A percentile compares a stretch with the other conserved stretches of the same genome.
Evolutionary conservation across 2,329 filamentous ascomycete genomes (phyloP).

Genomic region (Phaeosphaeria sp.): DNA sequence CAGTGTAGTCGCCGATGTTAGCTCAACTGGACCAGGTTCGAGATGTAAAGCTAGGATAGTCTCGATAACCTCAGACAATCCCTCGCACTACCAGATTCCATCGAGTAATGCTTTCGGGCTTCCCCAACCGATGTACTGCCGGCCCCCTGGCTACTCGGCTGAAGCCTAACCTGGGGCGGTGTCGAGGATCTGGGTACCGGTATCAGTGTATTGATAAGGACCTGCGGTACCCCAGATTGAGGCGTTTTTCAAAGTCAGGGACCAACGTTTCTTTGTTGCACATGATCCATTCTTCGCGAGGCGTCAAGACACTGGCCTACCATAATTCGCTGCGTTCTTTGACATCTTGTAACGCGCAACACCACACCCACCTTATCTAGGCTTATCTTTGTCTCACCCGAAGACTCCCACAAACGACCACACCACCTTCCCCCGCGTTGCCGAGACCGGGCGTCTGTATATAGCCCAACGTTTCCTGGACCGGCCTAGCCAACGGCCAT

Average conservation of each 20-base stretch:
- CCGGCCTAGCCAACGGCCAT: constrained; percentile 9
- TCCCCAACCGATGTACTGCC: constrained; percentile 20
- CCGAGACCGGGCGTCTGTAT: constrained; percentile 29
- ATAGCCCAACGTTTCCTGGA: constrained; percentile 24
- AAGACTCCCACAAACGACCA: constrained; percentile 15
- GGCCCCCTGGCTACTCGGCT: constrained; percentile 24
- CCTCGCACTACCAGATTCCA: constrained; percentile 31
- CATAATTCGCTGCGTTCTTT: constrained; percentile 8
- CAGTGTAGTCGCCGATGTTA: constrained; percentile 13
- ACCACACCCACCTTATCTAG: constrained; percentile 38
- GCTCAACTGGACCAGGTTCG: constrained; percentile 20
- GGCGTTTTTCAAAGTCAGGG: constrained; percentile 21
- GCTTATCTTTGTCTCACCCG: constrained; percentile 39
- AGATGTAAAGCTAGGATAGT: constrained; percentile 24
- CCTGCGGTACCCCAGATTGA: constrained; percentile 44
- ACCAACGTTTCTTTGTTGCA: constrained; percentile 8
- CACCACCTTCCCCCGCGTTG: constrained; percentile 26
- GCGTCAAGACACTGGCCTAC: neutral
- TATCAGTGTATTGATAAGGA: constrained; percentile 40
- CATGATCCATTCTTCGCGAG: constrained; percentile 4
- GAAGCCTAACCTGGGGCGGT: constrained; percentile 18
- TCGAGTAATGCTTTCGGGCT: constrained; percentile 40
- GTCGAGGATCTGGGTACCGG: constrained; percentile 4
- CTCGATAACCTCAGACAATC: constrained; percentile 39
- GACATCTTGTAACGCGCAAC: constrained; percentile 11